Evolutionary conservation across 116 monocot genomes (phyloP).

Genomic region (Dioscorea cayenensis): DNA sequence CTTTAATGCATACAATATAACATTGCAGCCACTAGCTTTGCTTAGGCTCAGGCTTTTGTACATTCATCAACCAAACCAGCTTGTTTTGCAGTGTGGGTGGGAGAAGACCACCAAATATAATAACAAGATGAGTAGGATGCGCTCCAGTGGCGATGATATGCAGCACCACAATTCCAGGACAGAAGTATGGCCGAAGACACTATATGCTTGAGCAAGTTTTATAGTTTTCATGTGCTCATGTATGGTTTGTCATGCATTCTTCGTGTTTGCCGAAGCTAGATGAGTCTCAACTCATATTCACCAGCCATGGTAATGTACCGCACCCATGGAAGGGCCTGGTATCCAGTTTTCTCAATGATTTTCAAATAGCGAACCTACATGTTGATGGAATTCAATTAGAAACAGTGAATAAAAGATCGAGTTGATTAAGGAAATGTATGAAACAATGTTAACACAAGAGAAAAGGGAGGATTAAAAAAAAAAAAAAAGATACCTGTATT

Average conservation of each 20-base stretch:
- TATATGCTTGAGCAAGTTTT: neutral
- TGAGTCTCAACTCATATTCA: conserved; percentile 87
- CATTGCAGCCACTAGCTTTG: too few species aligned
- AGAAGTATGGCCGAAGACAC: too few species aligned
- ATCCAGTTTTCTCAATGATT: conserved; percentile 97
- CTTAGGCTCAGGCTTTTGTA: too few species aligned
- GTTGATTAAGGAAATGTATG: neutral
- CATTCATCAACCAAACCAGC: too few species aligned
- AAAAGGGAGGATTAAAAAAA: neutral
- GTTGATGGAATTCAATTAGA: neutral
- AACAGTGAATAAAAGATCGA: neutral
- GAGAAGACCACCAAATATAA: too few species aligned
- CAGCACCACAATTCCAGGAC: too few species aligned
- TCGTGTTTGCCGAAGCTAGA: conserved; percentile 17
- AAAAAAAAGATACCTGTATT: conserved; percentile 62
- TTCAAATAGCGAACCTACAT: conserved; percentile 91
- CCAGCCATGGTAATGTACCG: conserved; percentile 99
- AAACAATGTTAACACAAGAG: neutral
- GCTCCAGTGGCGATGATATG: too few species aligned
- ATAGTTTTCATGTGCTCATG: neutral
- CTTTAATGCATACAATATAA: too few species aligned
- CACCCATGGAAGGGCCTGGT: conserved; percentile 97
- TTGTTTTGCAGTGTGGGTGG: too few species aligned
- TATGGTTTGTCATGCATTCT: neutral
- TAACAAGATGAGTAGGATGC: too few species aligned